Percentiles rank a stretch among this genome's conserved stretches.
phyloP scores from a whole-genome alignment of 805 yeast species.

The Cyberlindnera mrakii region DNA sequence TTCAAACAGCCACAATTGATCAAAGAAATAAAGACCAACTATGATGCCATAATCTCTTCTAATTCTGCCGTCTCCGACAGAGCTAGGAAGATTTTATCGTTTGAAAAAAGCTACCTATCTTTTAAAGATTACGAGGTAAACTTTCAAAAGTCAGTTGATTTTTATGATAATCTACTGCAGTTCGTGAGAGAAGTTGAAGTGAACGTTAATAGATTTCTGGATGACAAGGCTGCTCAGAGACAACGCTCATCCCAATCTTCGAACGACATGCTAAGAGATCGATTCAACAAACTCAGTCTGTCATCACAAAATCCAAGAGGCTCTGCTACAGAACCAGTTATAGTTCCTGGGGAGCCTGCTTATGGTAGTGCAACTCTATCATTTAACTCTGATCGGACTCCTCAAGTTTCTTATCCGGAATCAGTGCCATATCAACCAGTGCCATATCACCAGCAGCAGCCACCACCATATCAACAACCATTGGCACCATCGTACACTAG shows the following conservation, averaged over 20 bases:
- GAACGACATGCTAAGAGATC: constrained; percentile 12
- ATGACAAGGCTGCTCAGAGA: constrained; percentile 21
- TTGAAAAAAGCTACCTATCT: constrained; percentile 43
- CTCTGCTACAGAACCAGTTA: constrained; percentile 8
- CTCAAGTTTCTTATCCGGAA: constrained; percentile 5
- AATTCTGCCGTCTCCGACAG: constrained; percentile 36
- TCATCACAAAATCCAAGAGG: constrained; percentile 15
- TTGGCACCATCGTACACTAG: not conserved
- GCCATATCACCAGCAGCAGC: constrained; percentile 6
- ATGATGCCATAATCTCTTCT: constrained; percentile 42
- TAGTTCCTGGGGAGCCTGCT: not conserved
- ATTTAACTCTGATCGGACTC: not conserved
- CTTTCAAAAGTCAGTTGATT: constrained; percentile 50
- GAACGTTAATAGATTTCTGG: constrained; percentile 19
- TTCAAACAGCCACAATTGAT: constrained; percentile 53
- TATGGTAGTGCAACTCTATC: constrained; percentile 12
- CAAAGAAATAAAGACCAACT: constrained; percentile 36
- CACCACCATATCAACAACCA: not conserved
- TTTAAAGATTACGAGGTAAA: constrained; percentile 61
- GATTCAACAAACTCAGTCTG: constrained; percentile 16
- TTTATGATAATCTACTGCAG: constrained; percentile 46
- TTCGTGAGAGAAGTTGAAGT: constrained; percentile 18
- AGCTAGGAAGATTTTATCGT: constrained; percentile 34
- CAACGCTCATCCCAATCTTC: constrained; percentile 10
- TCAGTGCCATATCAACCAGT: constrained; percentile 3